These are phyloP conservation scores for Arxiozyma slooffiae DNA, from an alignment of 1,139 yeast genomes.

Conservation along the genomic window DNA sequence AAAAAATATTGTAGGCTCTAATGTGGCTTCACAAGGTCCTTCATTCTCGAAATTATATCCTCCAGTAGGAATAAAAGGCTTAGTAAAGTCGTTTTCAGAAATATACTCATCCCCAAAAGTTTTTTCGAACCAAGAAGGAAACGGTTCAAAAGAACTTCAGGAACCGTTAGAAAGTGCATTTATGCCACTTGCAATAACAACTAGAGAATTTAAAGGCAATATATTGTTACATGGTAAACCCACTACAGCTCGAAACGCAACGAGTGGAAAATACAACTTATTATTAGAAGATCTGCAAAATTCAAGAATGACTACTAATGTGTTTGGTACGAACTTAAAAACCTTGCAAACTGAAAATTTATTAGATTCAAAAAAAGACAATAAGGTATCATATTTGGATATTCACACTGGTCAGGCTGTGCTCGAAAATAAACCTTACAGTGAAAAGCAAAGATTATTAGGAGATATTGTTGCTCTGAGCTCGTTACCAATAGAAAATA, in stretches of 20 bases:
- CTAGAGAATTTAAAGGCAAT: background rate
- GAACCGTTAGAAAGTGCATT: background rate
- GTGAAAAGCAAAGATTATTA: background rate
- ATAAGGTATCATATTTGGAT: background rate
- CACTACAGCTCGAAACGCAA: background rate
- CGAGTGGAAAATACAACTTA: background rate
- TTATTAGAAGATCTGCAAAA: background rate
- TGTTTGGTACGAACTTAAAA: background rate
- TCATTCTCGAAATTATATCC: background rate
- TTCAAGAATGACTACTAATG: background rate
- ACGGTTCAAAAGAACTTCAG: background rate
- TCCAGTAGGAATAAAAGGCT: constrained; percentile 1
- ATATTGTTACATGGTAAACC: background rate
- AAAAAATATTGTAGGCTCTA: background rate
- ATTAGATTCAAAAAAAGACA: background rate
- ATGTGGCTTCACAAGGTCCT: background rate
- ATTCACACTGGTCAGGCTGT: background rate
- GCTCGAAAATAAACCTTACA: background rate
- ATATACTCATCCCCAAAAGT: background rate
- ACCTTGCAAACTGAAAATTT: background rate
- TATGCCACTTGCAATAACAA: background rate
- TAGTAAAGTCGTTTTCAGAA: background rate
- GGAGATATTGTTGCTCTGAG: background rate
- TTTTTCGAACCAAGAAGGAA: no score
- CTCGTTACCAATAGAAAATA: background rate